These are phyloP conservation scores for Candida michaelii DNA, from an alignment of 805 yeast genomes.

Conservation along the genomic window DNA sequence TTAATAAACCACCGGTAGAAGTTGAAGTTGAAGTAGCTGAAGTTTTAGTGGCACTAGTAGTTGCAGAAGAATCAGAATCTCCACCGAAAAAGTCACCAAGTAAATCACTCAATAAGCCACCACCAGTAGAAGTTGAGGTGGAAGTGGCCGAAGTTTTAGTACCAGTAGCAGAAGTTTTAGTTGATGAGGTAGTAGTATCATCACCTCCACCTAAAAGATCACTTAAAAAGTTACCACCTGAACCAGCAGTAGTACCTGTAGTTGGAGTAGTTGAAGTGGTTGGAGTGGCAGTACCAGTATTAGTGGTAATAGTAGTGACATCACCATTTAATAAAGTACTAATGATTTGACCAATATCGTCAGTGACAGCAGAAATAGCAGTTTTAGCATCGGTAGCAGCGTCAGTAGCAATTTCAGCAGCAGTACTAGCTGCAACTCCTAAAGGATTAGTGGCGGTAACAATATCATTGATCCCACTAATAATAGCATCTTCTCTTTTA, in stretches of 20 bases:
- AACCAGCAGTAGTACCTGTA: conserved; percentile 11
- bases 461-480: conserved; percentile 1
- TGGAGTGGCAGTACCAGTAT: conserved; percentile 4
- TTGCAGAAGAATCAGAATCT: conserved; percentile 10
- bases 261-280: conserved; percentile 2
- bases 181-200: neutral
- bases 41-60: conserved; percentile 7
- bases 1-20: neutral
- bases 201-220: conserved; percentile 13
- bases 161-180: conserved; percentile 3
- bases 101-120: conserved; percentile 8
- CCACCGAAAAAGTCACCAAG: conserved; percentile 12
- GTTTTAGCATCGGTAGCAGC: conserved; percentile 2
- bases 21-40: conserved; percentile 5
- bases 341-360: neutral
- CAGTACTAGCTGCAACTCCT: neutral
- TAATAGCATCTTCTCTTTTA: conserved; percentile 10
- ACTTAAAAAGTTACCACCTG: no score
- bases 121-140: conserved; percentile 12
- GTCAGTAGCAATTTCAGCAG: neutral
- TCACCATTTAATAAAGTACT: neutral
- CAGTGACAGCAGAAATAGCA: conserved; percentile 5
- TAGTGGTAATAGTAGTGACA: neutral
- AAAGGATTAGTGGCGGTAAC: conserved; percentile 1
- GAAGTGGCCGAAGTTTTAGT: conserved; percentile 9